Evolutionary conservation across 2,329 filamentous ascomycete genomes (phyloP).

Genomic region (Dryadomyces quercivorus): DNA sequence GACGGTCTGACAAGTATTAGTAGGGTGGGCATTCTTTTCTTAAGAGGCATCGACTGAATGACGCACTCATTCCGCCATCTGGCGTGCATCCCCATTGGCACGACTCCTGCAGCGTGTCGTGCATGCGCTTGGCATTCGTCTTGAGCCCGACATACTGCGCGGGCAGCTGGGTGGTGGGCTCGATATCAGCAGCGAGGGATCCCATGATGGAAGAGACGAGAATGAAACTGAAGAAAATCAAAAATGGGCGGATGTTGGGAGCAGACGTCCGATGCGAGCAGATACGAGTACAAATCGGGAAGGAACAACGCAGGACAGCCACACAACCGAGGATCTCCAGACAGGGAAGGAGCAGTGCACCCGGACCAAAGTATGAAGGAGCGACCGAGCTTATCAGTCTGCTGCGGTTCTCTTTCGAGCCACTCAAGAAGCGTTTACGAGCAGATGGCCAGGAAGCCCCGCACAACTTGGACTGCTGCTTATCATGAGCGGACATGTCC

Average conservation of each 20-base stretch:
- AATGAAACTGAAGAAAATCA: background rate
- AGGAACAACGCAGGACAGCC: background rate
- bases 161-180: background rate
- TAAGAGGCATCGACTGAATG: background rate
- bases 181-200: background rate
- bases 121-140: conserved; percentile 8
- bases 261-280: background rate
- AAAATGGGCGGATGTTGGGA: background rate
- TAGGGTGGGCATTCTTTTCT: background rate
- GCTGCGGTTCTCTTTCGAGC: no score
- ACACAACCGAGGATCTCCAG: background rate
- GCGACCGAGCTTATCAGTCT: background rate
- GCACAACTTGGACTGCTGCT: background rate
- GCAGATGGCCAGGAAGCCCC: no score
- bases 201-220: background rate
- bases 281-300: background rate
- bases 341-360: background rate
- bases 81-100: conserved; percentile 10
- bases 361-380: background rate
- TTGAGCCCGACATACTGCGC: conserved; percentile 6
- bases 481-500: background rate
- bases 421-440: no score
- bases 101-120: conserved; percentile 8
- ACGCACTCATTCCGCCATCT: conserved; percentile 10
- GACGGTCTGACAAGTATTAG: conserved; percentile 26